Conservation (phyloP, 2,329 filamentous ascomycete species). For the Fusarium buharicum region DNA sequence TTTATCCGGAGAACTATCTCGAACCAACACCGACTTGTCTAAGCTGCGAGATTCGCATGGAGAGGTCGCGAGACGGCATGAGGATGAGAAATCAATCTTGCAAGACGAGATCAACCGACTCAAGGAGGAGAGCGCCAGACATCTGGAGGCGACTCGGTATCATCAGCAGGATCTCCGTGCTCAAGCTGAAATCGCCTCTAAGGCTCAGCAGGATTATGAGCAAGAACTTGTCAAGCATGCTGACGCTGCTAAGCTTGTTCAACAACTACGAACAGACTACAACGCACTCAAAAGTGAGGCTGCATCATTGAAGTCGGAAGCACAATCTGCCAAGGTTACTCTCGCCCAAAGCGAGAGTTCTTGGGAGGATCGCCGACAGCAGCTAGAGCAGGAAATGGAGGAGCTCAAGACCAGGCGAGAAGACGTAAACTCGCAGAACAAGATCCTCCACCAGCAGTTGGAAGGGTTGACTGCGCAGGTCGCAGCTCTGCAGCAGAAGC, state of each 20-base stretch:
- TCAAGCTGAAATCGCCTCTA: conserved; percentile 91
- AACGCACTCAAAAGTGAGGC: conserved; percentile 85
- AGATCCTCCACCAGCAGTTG: conserved; percentile 87
- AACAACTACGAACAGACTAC: conserved; percentile 80
- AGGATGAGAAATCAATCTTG: conserved; percentile 83
- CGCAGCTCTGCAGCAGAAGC: conserved; percentile 79
- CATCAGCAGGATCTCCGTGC: conserved; percentile 92
- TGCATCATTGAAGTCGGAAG: conserved; percentile 79
- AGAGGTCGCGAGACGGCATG: conserved; percentile 74
- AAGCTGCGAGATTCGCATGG: conserved; percentile 82
- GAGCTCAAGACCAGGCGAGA: conserved; percentile 84
- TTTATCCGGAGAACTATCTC: conserved; percentile 81
- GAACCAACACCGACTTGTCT: conserved; percentile 84
- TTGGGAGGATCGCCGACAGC: conserved; percentile 84
- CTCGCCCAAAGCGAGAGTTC: conserved; percentile 84
- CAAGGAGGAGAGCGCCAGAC: conserved; percentile 84
- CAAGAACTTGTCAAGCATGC: conserved; percentile 94
- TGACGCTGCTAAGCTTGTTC: conserved; percentile 88
- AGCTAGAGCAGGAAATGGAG: conserved; percentile 83
- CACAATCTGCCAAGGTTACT: conserved; percentile 83
- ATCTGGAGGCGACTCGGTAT: conserved; percentile 81
- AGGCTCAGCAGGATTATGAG: conserved; percentile 95
- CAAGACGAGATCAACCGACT: conserved; percentile 83
- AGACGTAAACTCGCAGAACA: conserved; percentile 89
- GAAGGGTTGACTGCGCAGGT: conserved; percentile 86